Evolutionary conservation across 1,284 basidiomycete genomes (phyloP).

Genomic region (Ganoderma boninense): DNA sequence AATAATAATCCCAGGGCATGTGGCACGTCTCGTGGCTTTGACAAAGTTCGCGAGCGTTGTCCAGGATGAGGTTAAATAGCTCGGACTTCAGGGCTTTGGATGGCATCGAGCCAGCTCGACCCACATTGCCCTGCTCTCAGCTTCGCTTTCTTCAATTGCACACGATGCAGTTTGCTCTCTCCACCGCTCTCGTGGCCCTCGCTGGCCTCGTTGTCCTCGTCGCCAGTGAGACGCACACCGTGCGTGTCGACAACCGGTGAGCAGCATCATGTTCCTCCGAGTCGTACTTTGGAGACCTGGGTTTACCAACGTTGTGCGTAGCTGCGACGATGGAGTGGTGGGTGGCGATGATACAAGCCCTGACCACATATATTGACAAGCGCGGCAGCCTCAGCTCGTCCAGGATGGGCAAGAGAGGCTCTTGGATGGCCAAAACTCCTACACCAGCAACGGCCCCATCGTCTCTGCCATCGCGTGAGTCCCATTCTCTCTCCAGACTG

Average conservation of each 20-base stretch:
- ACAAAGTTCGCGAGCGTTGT: no score
- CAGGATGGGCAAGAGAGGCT: not conserved
- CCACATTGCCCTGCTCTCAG: no score
- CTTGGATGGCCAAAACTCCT: not conserved
- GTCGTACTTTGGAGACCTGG: constrained; percentile 1
- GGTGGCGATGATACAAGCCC: not conserved
- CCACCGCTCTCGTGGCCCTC: constrained; percentile 36
- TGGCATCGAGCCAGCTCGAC: not conserved
- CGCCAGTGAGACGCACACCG: constrained; percentile 47
- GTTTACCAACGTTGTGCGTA: constrained; percentile 18
- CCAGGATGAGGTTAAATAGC: not conserved
- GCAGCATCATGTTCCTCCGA: constrained; percentile 14
- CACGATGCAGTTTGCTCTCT: constrained; percentile 43
- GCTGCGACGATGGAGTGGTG: constrained; percentile 50
- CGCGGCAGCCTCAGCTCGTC: not conserved
- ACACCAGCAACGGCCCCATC: not conserved
- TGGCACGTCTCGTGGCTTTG: not conserved
- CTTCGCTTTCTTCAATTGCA: not conserved
- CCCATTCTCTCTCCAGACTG: constrained; percentile 28
- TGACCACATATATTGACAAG: not conserved
- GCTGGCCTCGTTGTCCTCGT: constrained; percentile 37
- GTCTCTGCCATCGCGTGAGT: constrained; percentile 6
- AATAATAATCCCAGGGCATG: not conserved
- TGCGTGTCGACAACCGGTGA: constrained; percentile 48
- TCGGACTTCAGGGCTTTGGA: no score